Base-by-base conservation (phyloP, 2,329 filamentous ascomycete genomes). In the Ciborinia camelliae region DNA sequence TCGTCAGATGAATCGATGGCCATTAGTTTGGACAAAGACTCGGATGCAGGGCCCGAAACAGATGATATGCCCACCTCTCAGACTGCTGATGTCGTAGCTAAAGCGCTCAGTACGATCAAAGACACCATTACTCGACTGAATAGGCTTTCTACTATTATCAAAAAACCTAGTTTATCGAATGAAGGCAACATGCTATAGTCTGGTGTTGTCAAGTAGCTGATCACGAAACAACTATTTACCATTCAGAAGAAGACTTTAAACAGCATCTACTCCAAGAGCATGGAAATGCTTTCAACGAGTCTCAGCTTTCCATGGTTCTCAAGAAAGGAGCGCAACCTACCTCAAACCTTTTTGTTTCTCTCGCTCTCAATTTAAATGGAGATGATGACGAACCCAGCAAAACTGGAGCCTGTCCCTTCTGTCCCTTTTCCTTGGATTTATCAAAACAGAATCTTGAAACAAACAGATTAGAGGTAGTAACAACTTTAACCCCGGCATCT, bases 1-100 rank as follows among this genome's bases (percentile, higher is more conserved):
- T 58, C 54, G 18, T 57, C 53, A 6, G 54, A 45, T 30, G 54
- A 45, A n/a, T 58, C 54, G 28, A 58, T 58, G 54, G 54, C 54
- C 39, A 58, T 58, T 45, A 58, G 54, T 10, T 58, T 58, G 39
- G 54, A 58, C 7, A 45, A 23, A 45, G 54, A 58, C 23, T 18
- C 41, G 18, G 41, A 58, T 58, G 20, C 20, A 1, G 28, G 20
- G 6, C 47, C 12, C 54, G 41, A 47, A 23, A 32, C 12, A 6
- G 28, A 45, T 58, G 41, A 47, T 23, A 1, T 7, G 5, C 20
- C 20, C 39, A 23, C 20, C 15, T 20, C 28, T 35, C 41, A 45
- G 14, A 35, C 20, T 35, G 20, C 18, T 41, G 39, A 45, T 35
- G 12, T 58, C 14, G 54, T 47, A 35, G 28, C 28, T 8, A 58